These are phyloP conservation scores for Xylaria nigripes DNA, from an alignment of 495 filamentous ascomycete genomes.

Conservation along the genomic window DNA sequence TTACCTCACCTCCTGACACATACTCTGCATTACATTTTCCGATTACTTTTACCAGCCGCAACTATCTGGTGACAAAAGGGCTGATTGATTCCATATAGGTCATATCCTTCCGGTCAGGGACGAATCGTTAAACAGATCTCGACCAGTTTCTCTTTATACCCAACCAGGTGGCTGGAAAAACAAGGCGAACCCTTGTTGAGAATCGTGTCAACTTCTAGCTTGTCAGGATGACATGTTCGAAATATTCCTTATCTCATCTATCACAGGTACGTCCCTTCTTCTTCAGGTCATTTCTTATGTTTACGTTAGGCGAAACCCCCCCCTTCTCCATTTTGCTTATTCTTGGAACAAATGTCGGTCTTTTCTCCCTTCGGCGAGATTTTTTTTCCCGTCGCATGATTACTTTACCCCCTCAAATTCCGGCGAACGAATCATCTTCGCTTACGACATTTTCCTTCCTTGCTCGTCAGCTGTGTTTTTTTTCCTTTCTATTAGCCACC, in stretches of 20 bases:
- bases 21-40: not conserved
- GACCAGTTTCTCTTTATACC: not conserved
- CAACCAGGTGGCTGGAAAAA: not conserved
- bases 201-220: conserved; percentile 7
- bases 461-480: not conserved
- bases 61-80: not conserved
- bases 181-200: not conserved
- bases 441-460: not conserved
- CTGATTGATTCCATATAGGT: no score
- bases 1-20: not conserved
- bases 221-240: conserved; percentile 2
- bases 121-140: not conserved
- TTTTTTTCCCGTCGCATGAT: not conserved
- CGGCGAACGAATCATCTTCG: not conserved
- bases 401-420: not conserved
- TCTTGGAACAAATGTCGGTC: not conserved
- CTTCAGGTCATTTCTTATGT: not conserved
- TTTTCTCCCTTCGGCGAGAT: not conserved
- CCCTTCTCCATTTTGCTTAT: conserved; percentile 5
- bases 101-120: not conserved
- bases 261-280: not conserved
- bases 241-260: not conserved
- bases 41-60: not conserved
- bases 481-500: not conserved
- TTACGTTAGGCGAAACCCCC: not conserved